Evolutionary conservation across 805 yeast species (phyloP).

Genomic region (Torulaspora gathmanii): DNA sequence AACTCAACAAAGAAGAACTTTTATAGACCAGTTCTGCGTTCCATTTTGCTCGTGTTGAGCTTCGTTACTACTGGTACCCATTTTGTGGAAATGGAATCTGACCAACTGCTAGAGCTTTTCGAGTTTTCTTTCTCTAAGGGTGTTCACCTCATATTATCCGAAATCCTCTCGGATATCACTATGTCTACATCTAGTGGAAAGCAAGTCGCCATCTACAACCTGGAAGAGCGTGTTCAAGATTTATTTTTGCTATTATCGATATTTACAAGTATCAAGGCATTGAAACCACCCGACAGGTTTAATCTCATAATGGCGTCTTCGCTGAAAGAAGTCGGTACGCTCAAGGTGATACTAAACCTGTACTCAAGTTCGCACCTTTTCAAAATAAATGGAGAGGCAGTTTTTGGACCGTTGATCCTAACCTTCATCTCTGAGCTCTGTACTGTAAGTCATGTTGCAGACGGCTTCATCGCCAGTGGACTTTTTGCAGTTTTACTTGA

Average conservation of each 20-base stretch:
- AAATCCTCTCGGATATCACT: constrained; percentile 52
- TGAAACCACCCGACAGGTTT: constrained; percentile 47
- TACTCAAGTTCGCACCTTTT: constrained; percentile 65
- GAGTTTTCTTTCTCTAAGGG: constrained; percentile 63
- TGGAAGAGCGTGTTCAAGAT: constrained; percentile 58
- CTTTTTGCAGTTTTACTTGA: constrained; percentile 64
- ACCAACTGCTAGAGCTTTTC: constrained; percentile 53
- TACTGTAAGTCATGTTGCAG: constrained; percentile 57
- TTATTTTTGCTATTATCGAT: constrained; percentile 57
- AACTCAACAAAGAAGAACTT: constrained; percentile 37
- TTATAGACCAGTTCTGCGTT: constrained; percentile 60
- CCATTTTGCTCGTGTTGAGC: constrained; percentile 46
- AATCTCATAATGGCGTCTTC: constrained; percentile 47
- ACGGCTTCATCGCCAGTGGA: constrained; percentile 58
- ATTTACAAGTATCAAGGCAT: constrained; percentile 51
- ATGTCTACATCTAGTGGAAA: constrained; percentile 37
- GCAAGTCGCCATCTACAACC: constrained; percentile 33
- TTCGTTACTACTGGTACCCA: constrained; percentile 41
- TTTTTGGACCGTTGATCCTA: constrained; percentile 68
- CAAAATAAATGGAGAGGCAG: constrained; percentile 56
- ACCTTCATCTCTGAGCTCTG: constrained; percentile 66
- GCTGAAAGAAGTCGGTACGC: constrained; percentile 54
- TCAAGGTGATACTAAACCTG: constrained; percentile 56
- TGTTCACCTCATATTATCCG: constrained; percentile 51
- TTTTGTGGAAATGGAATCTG: constrained; percentile 45